Base-by-base conservation (phyloP, 345 rosid genomes). In the Isatis tinctoria region DNA sequence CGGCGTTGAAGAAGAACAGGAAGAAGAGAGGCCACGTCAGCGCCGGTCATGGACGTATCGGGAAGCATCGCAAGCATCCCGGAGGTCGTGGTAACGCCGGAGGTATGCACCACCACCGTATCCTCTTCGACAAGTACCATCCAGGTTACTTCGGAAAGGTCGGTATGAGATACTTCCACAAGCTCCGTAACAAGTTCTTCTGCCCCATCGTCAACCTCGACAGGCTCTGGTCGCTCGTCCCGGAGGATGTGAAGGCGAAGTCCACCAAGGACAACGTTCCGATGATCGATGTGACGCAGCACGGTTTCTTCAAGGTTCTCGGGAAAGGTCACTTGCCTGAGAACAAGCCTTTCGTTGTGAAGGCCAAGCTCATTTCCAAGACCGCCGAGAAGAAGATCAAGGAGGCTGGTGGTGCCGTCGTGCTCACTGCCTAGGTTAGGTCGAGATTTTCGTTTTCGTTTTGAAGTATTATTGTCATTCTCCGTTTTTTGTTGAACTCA, bases 11-110 rank as follows among this genome's bases (percentile, higher is more conserved):
- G 87, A 87, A 87, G 86, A 85, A 85, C 81, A 67, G 91, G 73
- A 88, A 88, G 93, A 88, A 88, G 90, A 69, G 93, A 5, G 93
- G 93, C 0, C 93, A 86, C 78, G 89, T 88, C 51, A 86, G 90
- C 80, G 88, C 93, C n/a, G 90, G 90, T 2, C 93, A 88, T 45
- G 93, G 93, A 0, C 89, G 93, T 53, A 76, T 88, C 62, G 90
- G 93, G n/a, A 86, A 88, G 85, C 90, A 88, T 70, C 26, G 93
- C 59, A 88, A 88, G 84, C 93, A 86, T 68, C 93, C 88, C 1
- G 90, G 88, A 51, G 90, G 90, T 45, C 83, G 92, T 18, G 88
- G 82, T 47, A 79, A 79, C 63, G 82, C 82, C 11, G 92, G 90
- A 53, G 90, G 90, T 18, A 84, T 86, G 90, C 90, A 87, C 72